Evolutionary conservation across 805 yeast species (phyloP).

Genomic region (Starmera pachycereana): DNA sequence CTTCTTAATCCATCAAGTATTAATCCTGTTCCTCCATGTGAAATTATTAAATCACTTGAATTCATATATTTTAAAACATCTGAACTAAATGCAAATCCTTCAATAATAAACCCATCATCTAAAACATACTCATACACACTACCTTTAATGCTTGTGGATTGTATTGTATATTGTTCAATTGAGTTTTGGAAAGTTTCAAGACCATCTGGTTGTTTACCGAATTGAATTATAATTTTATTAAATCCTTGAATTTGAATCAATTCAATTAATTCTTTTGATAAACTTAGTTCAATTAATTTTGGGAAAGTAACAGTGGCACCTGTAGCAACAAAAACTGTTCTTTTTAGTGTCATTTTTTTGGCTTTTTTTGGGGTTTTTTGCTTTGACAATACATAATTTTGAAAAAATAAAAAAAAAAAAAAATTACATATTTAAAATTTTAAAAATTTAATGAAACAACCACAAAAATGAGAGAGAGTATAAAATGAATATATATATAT

Average conservation of each 20-base stretch:
- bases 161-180: neutral
- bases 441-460: too few species aligned
- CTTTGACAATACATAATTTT: too few species aligned
- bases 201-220: constrained; percentile 34
- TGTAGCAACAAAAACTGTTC: constrained; percentile 54
- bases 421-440: too few species aligned
- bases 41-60: constrained; percentile 50
- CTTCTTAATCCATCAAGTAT: constrained; percentile 65
- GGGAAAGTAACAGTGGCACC: constrained; percentile 89
- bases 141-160: neutral
- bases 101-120: constrained; percentile 18
- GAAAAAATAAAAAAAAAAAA: too few species aligned
- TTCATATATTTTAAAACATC: constrained; percentile 32
- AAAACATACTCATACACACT: neutral
- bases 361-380: neutral
- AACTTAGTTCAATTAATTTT: constrained; percentile 36
- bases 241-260: constrained; percentile 28
- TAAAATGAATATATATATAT: too few species aligned
- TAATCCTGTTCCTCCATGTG: constrained; percentile 93
- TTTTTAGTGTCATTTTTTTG: neutral
- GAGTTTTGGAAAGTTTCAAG: constrained; percentile 10
- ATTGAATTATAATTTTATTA: constrained; percentile 41
- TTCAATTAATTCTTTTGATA: constrained; percentile 25
- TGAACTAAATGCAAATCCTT: constrained; percentile 38
- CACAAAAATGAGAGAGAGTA: too few species aligned